A percentile compares a stretch with the other conserved stretches of the same genome.
Evolutionary conservation across 306 rosid species (phyloP).

Genomic region (Fagus sylvatica): DNA sequence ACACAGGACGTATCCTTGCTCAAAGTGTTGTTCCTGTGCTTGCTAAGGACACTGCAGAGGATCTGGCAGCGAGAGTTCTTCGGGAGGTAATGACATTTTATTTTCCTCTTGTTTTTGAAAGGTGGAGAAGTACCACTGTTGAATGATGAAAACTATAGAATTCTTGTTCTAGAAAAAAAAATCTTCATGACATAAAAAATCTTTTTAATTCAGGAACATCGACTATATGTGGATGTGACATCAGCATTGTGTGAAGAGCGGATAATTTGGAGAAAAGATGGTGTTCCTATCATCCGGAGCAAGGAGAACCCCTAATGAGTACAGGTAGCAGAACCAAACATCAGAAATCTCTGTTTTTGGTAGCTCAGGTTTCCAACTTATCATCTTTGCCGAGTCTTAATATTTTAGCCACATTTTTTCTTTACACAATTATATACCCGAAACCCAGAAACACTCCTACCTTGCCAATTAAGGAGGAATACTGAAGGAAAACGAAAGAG

Average conservation of each 20-base stretch:
- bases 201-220: constrained; percentile 62
- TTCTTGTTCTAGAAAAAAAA: background rate
- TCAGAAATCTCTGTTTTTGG: background rate
- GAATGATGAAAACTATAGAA: background rate
- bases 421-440: background rate
- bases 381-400: background rate
- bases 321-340: constrained; percentile 22
- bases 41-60: constrained; percentile 68
- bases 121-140: background rate
- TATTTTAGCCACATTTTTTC: background rate
- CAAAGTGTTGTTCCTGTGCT: constrained; percentile 83
- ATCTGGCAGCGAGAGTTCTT: constrained; percentile 85
- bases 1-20: constrained; percentile 87
- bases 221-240: constrained; percentile 65
- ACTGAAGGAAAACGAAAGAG: background rate
- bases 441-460: background rate
- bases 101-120: background rate
- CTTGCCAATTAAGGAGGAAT: background rate
- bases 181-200: background rate
- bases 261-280: constrained; percentile 78
- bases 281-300: constrained; percentile 83
- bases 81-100: constrained; percentile 49
- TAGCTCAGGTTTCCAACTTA: background rate
- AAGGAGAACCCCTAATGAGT: constrained; percentile 67
- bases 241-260: constrained; percentile 82